Percentiles rank a stretch among this genome's conserved stretches.
Evolutionary conservation across 164 flowering plant species (phyloP).

Genomic region (Stephania cephalantha): DNA sequence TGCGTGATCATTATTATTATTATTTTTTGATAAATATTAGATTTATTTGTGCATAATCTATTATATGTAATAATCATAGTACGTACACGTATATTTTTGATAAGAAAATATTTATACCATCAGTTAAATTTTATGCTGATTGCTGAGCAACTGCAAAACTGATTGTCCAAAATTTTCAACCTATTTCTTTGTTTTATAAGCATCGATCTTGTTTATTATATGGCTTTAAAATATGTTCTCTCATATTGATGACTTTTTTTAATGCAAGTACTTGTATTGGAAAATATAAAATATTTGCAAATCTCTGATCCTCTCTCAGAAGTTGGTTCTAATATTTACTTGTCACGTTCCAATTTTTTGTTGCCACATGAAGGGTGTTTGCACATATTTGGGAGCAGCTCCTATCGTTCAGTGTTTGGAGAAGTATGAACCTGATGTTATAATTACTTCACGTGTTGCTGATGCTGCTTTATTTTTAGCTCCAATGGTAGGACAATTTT

Average conservation of each 20-base stretch:
- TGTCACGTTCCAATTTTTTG: slow-evolving; percentile 9
- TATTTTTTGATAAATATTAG: no score
- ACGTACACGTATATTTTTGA: no score
- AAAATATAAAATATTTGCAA: not conserved
- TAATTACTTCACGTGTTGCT: slow-evolving; percentile 86
- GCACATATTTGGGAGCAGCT: slow-evolving; percentile 93
- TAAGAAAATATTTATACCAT: no score
- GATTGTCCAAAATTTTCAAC: not conserved
- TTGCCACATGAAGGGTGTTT: slow-evolving; percentile 51
- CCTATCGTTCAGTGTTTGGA: slow-evolving; percentile 90
- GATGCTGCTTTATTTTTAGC: slow-evolving; percentile 93
- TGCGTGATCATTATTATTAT: no score
- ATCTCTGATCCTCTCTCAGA: not conserved
- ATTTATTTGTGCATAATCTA: no score
- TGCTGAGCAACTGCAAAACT: no score
- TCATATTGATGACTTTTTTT: not conserved
- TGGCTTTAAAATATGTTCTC: not conserved
- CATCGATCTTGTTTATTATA: not conserved
- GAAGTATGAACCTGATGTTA: slow-evolving; percentile 66
- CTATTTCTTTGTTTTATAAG: not conserved
- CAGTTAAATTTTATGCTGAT: no score
- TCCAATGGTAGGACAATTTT: slow-evolving; percentile 65
- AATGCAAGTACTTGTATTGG: no score
- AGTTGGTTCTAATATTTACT: not conserved
- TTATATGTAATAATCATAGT: no score